phyloP scores from a whole-genome alignment of 2,329 filamentous ascomycete species.

The Colletotrichum acutatum region DNA sequence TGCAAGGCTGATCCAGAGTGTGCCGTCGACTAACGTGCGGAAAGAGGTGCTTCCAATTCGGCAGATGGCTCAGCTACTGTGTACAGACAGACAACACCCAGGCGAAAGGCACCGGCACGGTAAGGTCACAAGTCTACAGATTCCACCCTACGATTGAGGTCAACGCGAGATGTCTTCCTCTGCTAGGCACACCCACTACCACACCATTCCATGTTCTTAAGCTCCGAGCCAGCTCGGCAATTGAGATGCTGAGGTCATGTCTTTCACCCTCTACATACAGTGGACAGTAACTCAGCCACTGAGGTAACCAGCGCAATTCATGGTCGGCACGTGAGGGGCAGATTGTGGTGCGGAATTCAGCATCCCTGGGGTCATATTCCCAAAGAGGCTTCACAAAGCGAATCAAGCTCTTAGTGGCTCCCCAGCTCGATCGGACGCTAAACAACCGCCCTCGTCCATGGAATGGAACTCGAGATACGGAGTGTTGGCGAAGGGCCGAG shows the following conservation, averaged over 20 bases:
- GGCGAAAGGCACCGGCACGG: too few species aligned
- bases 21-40: not conserved
- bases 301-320: not conserved
- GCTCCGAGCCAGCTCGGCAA: not conserved
- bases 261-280: not conserved
- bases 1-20: not conserved
- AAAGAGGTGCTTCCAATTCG: not conserved
- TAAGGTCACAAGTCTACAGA: not conserved
- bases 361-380: slow-evolving; percentile 12
- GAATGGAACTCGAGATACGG: slow-evolving; percentile 15
- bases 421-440: slow-evolving; percentile 31
- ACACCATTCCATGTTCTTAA: not conserved
- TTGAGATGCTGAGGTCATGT: not conserved
- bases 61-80: not conserved
- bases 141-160: not conserved
- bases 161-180: not conserved
- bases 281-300: not conserved
- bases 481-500: not conserved
- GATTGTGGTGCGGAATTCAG: slow-evolving; percentile 25
- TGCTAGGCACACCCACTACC: not conserved
- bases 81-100: not conserved
- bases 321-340: slow-evolving; percentile 1
- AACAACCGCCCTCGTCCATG: slow-evolving; percentile 20
- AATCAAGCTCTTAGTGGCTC: slow-evolving; percentile 35
- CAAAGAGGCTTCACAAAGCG: slow-evolving; percentile 37